Evolutionary conservation across 2,329 filamentous ascomycete genomes (phyloP).

Genomic region (Clonostachys rosea): DNA sequence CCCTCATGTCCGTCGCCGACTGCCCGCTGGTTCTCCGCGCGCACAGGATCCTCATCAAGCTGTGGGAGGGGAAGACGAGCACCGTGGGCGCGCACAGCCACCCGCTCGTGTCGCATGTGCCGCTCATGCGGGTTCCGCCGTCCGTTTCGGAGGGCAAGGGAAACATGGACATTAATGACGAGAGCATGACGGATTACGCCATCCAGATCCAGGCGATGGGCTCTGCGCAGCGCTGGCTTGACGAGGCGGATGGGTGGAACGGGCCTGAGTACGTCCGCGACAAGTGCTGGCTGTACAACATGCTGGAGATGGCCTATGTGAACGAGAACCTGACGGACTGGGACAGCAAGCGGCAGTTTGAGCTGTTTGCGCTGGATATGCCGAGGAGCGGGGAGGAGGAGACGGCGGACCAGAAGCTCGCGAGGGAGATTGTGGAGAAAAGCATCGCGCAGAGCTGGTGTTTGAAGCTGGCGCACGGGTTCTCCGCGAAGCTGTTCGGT

Average conservation of each 20-base stretch:
- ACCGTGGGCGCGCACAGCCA: neutral
- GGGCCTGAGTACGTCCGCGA: constrained; percentile 44
- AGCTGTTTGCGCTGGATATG: constrained; percentile 35
- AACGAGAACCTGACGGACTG: constrained; percentile 44
- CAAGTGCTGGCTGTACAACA: constrained; percentile 14
- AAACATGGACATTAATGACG: constrained; percentile 1
- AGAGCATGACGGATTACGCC: constrained; percentile 2
- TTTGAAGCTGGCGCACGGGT: constrained; percentile 46
- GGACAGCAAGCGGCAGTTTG: constrained; percentile 42
- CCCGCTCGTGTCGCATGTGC: constrained; percentile 1
- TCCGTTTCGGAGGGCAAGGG: neutral
- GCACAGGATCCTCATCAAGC: constrained; percentile 1
- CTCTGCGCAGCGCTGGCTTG: constrained; percentile 1
- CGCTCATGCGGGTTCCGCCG: neutral
- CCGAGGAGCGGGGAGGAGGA: constrained; percentile 24
- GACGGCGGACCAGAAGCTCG: constrained; percentile 35
- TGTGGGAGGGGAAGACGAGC: constrained; percentile 2
- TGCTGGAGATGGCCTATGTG: constrained; percentile 13
- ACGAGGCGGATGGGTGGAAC: constrained; percentile 31
- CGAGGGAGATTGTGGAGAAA: constrained; percentile 44
- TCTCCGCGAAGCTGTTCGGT: constrained; percentile 1
- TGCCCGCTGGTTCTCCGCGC: constrained; percentile 1
- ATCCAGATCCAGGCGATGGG: constrained; percentile 2
- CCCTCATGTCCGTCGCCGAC: neutral
- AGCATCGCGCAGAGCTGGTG: constrained; percentile 44